Conservation (phyloP, 495 filamentous ascomycete species). For the Rusavskia elegans region DNA sequence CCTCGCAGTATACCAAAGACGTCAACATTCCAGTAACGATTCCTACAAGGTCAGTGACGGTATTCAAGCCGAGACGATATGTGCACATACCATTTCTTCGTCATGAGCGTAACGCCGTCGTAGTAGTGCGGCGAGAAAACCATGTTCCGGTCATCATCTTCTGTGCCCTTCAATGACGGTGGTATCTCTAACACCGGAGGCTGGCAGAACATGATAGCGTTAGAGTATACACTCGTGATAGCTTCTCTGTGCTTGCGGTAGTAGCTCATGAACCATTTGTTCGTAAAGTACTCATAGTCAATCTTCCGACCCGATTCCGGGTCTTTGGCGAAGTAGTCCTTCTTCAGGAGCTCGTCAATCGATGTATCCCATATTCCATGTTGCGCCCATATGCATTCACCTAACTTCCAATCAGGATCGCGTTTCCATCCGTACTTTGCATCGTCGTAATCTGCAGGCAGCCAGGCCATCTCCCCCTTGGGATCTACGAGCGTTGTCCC, state of each 20-base stretch:
- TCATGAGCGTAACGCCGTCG: conserved; percentile 90
- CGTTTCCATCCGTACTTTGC: conserved; percentile 79
- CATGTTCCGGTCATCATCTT: conserved; percentile 77
- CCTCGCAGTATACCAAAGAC: conserved; percentile 84
- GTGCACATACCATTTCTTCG: conserved; percentile 68
- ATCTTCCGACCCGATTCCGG: conserved; percentile 53
- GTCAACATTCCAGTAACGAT: conserved; percentile 90
- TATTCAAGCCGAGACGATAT: neutral
- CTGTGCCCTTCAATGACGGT: conserved; percentile 70
- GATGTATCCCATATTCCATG: conserved; percentile 88
- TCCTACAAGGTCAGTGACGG: conserved; percentile 29
- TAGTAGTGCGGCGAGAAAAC: conserved; percentile 93
- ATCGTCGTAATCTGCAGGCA: conserved; percentile 67
- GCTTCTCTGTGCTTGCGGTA: conserved; percentile 61
- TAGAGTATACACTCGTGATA: conserved; percentile 57
- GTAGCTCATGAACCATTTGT: conserved; percentile 74
- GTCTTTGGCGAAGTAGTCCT: conserved; percentile 75
- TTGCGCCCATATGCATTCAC: conserved; percentile 91
- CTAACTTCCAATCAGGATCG: conserved; percentile 76
- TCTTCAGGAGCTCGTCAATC: conserved; percentile 58
- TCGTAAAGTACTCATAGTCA: conserved; percentile 73
- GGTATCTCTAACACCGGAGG: conserved; percentile 86
- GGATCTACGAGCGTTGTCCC: conserved; percentile 76
- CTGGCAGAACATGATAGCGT: conserved; percentile 80
- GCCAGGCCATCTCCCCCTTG: conserved; percentile 70